Base-by-base conservation (phyloP, 768 basidiomycete genomes). In the Epithele typhae region DNA sequence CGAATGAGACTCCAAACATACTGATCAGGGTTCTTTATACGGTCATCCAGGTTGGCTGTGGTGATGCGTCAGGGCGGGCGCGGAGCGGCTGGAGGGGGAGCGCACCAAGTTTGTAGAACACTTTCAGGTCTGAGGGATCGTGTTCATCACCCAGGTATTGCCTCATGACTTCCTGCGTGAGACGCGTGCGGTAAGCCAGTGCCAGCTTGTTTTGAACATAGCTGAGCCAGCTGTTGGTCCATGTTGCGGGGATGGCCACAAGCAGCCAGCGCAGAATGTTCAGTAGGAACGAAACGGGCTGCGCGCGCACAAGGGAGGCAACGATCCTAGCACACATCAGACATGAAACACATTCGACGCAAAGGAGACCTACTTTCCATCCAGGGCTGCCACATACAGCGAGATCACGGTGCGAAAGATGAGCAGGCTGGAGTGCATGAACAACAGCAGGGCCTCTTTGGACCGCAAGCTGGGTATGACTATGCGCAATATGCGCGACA, bases 1-100 rank as follows among this genome's bases (percentile, higher is more conserved):
- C 21, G 21, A n/a, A n/a, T n/a, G n/a, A n/a, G n/a, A n/a, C n/a
- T n/a, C n/a, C n/a, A n/a, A n/a, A 24, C 39, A 60, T 77, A 88
- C 87, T 96, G 92, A 63, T 97, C 93, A 14, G 91, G 87, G 57
- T 97, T 96, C 73, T 92, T 92, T 40, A 97, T 92, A 40, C 95
- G 75, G 61, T 97, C 95, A 60, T 97, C 94, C 56, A 98, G 68
- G 63, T 96, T 96, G 36, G 89, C 92, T 91, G 58, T 19, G n/a
- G 36, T 12, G 1, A 6, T 25, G 18, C 21, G 17, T 12, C 14
- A 3, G 25, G 3, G 18, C 18, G 24, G 34, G 27, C 14, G 6
- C 15, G 12, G 24, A 21, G 18, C 23, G 25, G 39, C 25, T 30
- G 14, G 19, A 9, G 1, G 18, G 5, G 3, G 25, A 9, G 37